Evolutionary conservation across 2,329 filamentous ascomycete genomes (phyloP).

Genomic region (Neonectria coccinea): DNA sequence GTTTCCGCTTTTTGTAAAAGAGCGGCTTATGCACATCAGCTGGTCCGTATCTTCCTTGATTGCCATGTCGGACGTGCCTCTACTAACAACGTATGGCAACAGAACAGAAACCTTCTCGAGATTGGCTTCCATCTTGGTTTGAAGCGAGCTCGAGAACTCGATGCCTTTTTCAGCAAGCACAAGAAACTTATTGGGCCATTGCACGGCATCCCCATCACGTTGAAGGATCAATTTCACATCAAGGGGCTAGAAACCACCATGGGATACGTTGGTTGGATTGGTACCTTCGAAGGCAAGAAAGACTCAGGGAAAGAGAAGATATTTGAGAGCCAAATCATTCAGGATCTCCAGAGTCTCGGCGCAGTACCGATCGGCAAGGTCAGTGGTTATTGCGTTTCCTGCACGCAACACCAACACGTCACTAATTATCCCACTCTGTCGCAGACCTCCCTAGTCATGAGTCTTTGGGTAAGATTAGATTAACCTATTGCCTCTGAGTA

Average conservation of each 20-base stretch:
- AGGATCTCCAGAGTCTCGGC: background rate
- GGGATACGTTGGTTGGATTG: constrained; percentile 63
- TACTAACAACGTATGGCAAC: background rate
- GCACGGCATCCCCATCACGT: constrained; percentile 30
- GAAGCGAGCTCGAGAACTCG: background rate
- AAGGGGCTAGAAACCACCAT: constrained; percentile 67
- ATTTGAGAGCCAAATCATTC: constrained; percentile 49
- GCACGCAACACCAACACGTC: background rate
- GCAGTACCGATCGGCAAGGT: background rate
- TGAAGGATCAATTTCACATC: constrained; percentile 72
- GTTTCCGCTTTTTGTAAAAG: background rate
- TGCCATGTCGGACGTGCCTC: too few relatives aligned
- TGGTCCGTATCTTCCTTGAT: background rate
- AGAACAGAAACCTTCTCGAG: background rate
- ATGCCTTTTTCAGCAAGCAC: background rate
- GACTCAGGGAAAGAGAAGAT: constrained; percentile 50
- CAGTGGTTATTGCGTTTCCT: background rate
- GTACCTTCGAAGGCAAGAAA: constrained; percentile 52
- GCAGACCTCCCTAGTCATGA: background rate
- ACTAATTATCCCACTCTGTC: background rate
- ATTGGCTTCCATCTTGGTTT: background rate
- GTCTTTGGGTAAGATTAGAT: background rate
- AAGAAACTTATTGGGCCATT: constrained; percentile 23
- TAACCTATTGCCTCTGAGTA: background rate
- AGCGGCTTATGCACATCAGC: background rate